These are phyloP conservation scores for Russula griseocarnosa DNA, from an alignment of 768 basidiomycete species.

Conservation along the genomic window DNA sequence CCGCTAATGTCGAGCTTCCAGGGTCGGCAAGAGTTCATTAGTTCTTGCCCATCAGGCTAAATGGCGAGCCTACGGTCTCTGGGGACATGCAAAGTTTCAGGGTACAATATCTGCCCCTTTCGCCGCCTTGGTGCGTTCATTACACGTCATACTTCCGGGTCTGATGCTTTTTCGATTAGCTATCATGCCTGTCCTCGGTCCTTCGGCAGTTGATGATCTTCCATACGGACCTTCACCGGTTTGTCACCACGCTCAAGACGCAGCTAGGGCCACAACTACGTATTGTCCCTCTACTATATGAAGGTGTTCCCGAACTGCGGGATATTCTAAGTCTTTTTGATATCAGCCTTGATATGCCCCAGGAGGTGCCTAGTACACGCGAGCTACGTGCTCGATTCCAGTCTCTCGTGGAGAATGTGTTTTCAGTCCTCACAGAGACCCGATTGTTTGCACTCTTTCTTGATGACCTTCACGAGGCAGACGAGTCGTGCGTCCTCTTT, in stretches of 20 bases:
- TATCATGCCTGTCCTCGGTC: conserved; percentile 65
- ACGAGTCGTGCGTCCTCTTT: conserved; percentile 49
- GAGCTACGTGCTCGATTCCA: conserved; percentile 70
- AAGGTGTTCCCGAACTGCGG: conserved; percentile 64
- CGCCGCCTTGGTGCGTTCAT: conserved; percentile 49
- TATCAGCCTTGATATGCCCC: conserved; percentile 47
- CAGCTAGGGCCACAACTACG: conserved; percentile 65
- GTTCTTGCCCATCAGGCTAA: conserved; percentile 66
- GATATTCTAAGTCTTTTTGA: conserved; percentile 58
- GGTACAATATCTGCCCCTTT: conserved; percentile 64
- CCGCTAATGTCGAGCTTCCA: conserved; percentile 26
- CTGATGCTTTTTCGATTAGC: conserved; percentile 36
- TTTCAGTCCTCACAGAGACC: conserved; percentile 64
- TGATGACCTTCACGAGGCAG: conserved; percentile 72
- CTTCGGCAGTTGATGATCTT: conserved; percentile 73
- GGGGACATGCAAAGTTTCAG: conserved; percentile 76
- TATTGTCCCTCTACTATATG: conserved; percentile 65
- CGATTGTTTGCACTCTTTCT: conserved; percentile 66
- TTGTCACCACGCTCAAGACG: conserved; percentile 54
- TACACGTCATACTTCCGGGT: not conserved
- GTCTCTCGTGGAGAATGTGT: conserved; percentile 64
- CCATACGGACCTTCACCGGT: conserved; percentile 63
- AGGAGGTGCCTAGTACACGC: conserved; percentile 51
- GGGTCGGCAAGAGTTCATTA: conserved; percentile 74
- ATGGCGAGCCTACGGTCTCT: conserved; percentile 67